Evolutionary conservation across 176 grass and related monocot species (phyloP), one percentile per base, ranked within the genome.

Genomic region (Carex kokanica): DNA sequence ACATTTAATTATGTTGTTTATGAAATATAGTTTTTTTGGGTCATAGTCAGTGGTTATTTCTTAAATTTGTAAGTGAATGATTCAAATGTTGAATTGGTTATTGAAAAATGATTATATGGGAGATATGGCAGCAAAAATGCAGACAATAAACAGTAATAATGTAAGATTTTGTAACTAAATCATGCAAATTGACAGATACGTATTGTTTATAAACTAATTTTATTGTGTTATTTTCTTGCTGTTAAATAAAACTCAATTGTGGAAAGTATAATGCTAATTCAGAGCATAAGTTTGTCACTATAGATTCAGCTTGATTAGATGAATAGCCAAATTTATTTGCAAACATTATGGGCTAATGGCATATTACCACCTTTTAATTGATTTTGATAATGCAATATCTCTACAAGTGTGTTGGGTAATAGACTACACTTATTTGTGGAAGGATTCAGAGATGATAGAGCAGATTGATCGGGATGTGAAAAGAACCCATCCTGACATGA

Each of bases 391-490:
- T 69, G 65, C 16, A 69, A 69, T 27, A 87, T 77, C 60, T 32
- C 40, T 36, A 52, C 20, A 29, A 25, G 51, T 75, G 27, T 32
- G 15, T 52, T 54, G 38, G 62, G 60, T n/a, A 74, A 53, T 25
- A 72, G n/a, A 70, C 74, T 75, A 77, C 49, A 77, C 23, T 77
- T 77, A 31, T 8, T 77, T 54, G 29, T 29, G 16, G 32, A 83
- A 94, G 90, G 83, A 93, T 86, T 85, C 90, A 24, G 90, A 93
- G 81, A 90, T 90, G 82, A 85, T 94, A 73, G 95, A 94, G 62
- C 95, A 97, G 84, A 92, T 97, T 88, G 95, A 97, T 78, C 78
- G 92, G 47, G 95, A 97, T 88, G 95, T 97, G 73, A 97, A 94
- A 78, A 84, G 92, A 25, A 93, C 95, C 45, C 90, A 97, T 83